A percentile compares a stretch with the other conserved stretches of the same genome.
Evolutionary conservation across 202 grass and related monocot genomes (phyloP).

Genomic region (Hordeum pubiflorum): DNA sequence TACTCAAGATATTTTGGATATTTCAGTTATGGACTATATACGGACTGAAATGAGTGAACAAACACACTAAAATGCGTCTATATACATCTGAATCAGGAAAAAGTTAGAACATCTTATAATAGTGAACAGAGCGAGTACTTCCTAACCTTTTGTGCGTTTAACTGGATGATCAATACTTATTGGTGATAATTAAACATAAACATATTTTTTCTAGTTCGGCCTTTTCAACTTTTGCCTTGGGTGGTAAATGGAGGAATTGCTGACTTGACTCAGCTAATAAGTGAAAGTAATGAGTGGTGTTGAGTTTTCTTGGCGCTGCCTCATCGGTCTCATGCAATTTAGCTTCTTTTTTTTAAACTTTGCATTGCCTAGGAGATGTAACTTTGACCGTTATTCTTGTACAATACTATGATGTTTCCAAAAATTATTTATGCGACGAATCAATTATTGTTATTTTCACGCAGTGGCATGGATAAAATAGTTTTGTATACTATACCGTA

Average conservation of each 20-base stretch:
- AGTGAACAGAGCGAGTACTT: conserved; percentile 19
- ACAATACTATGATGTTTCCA: neutral
- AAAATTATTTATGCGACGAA: neutral
- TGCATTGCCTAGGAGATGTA: neutral
- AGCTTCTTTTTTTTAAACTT: neutral
- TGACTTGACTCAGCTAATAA: conserved; percentile 16
- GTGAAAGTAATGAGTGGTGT: neutral
- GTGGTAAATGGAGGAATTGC: neutral
- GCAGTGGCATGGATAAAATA: neutral
- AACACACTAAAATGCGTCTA: too few species aligned
- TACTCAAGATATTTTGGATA: too few species aligned
- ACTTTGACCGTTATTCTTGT: neutral
- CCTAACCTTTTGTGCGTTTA: conserved; percentile 2
- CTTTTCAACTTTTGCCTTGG: neutral
- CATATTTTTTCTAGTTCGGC: neutral
- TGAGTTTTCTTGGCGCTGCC: neutral
- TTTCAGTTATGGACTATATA: too few species aligned
- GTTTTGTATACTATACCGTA: neutral
- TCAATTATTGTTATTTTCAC: neutral
- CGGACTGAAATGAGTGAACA: too few species aligned
- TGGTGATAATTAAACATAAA: conserved; percentile 1
- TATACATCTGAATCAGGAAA: too few species aligned
- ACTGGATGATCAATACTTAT: neutral
- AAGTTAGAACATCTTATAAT: too few species aligned
- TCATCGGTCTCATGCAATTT: neutral